These are phyloP conservation scores for Blastobotrys terrestris DNA, from an alignment of 805 yeast genomes.

Conservation along the genomic window DNA sequence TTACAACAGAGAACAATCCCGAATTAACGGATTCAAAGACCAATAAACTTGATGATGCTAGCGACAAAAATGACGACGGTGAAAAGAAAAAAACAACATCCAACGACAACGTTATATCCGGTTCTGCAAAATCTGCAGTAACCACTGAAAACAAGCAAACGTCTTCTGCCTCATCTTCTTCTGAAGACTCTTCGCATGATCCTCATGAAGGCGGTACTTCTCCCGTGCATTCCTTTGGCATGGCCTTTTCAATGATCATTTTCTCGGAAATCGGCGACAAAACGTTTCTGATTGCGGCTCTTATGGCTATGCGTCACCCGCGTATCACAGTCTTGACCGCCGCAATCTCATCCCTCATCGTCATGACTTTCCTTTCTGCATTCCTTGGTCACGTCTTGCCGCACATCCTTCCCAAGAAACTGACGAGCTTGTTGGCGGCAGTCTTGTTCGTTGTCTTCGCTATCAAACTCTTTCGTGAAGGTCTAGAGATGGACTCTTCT, in stretches of 20 bases:
- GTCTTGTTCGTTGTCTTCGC: slow-evolving; percentile 80
- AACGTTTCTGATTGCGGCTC: slow-evolving; percentile 92
- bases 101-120: too few relatives aligned
- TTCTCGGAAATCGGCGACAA: slow-evolving; percentile 98
- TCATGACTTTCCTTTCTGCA: slow-evolving; percentile 92
- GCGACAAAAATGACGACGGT: not conserved
- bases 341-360: slow-evolving; percentile 73
- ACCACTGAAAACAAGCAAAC: too few relatives aligned
- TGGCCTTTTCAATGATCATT: slow-evolving; percentile 85
- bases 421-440: slow-evolving; percentile 80
- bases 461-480: slow-evolving; percentile 67
- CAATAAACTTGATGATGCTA: not conserved
- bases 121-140: too few relatives aligned
- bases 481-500: slow-evolving; percentile 65
- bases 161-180: not conserved
- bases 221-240: slow-evolving; percentile 50
- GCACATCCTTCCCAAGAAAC: slow-evolving; percentile 65
- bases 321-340: slow-evolving; percentile 80
- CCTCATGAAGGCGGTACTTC: slow-evolving; percentile 2
- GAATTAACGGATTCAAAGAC: slow-evolving; percentile 12
- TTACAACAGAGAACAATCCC: slow-evolving; percentile 21
- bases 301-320: slow-evolving; percentile 95
- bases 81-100: slow-evolving; percentile 1
- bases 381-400: slow-evolving; percentile 90
- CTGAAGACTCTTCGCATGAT: not conserved